These are phyloP conservation scores for Ceratobasidium sp. DNA, from an alignment of 1,284 basidiomycete species.

Conservation along the genomic window DNA sequence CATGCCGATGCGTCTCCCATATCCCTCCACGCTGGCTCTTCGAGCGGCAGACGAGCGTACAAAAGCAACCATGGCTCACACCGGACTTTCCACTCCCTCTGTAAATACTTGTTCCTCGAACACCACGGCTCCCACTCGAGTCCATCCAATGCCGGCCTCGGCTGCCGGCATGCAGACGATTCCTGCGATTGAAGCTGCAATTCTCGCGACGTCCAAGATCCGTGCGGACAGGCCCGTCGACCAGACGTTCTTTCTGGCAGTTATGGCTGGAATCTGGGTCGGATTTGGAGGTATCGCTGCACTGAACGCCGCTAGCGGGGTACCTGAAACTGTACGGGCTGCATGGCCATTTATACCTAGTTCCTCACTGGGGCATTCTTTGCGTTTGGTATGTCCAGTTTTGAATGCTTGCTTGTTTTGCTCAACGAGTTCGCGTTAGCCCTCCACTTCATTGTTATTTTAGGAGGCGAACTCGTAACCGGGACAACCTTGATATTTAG, in stretches of 20 bases:
- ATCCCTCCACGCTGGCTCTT: no score
- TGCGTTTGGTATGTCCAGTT: conserved; percentile 15
- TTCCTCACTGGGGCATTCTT: conserved; percentile 21
- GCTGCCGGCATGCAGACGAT: not conserved
- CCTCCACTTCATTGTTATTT: conserved; percentile 37
- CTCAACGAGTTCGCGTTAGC: conserved; percentile 37
- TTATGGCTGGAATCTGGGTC: conserved; percentile 40
- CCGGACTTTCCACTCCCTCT: not conserved
- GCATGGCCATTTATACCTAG: conserved; percentile 14
- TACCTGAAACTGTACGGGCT: conserved; percentile 39
- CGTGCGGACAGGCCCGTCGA: conserved; percentile 2
- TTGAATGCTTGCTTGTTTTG: conserved; percentile 37
- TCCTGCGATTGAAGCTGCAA: conserved; percentile 1
- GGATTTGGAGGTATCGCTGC: conserved; percentile 40
- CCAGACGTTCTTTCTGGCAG: conserved; percentile 24
- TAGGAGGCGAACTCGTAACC: conserved; percentile 43
- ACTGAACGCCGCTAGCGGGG: conserved; percentile 40
- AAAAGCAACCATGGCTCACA: not conserved
- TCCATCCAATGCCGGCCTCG: not conserved
- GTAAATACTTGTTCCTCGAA: not conserved
- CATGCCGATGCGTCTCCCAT: not conserved
- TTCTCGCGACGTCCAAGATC: not conserved
- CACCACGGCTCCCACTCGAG: not conserved
- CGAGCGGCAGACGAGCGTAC: not conserved
- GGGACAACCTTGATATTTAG: conserved; percentile 43